Base-by-base conservation (phyloP, 2,329 filamentous ascomycete species). In the Neonectria magnoliae region DNA sequence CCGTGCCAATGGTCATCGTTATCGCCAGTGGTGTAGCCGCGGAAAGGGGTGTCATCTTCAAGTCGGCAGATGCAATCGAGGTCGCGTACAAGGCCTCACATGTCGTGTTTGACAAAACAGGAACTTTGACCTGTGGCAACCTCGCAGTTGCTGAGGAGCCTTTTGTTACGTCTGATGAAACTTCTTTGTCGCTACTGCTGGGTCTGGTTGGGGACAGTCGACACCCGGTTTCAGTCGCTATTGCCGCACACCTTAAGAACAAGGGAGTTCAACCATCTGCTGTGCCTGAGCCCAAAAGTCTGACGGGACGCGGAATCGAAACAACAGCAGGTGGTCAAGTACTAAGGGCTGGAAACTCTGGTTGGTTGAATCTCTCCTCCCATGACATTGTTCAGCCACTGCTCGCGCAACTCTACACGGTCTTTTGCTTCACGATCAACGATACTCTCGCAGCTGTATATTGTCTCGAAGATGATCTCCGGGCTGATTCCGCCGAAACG, bases 91-190 rank as follows among this genome's bases (percentile, higher is more conserved):
- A 87, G 63, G 80, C 86, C 0, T 84, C 87, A 0, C 88, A 94
- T 70, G 85, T 94, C 2, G 84, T 95, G 0, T 91, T 95, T 69
- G 92, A 95, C 81, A 95, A 95, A 78, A 95, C 93, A 0, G 92
- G 92, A 0, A 95, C 92, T 0, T 76, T 95, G 9, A 94, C 92
- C 0, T 75, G 81, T 27, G 90, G 89, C 0, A 81, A 83, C 2
- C 70, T 91, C 33, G 76, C 79, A 48, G 76, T 87, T 59, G 74
- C 75, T 64, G 27, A 11, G 11, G 67, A 69, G 5, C 22, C 64
- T 22, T 61, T 29, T n/a, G 5, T 60, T 18, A 45, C 22, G 1
- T 52, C 65, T 0, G 20, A 65, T 1, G 27, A 56, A 0, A 42
- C 38, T 13, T 51, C 60, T 1, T 60, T 73, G 38, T 50, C 70